Evolutionary conservation across 305 asterid genomes (phyloP).

Genomic region (Solanum hybrid): DNA sequence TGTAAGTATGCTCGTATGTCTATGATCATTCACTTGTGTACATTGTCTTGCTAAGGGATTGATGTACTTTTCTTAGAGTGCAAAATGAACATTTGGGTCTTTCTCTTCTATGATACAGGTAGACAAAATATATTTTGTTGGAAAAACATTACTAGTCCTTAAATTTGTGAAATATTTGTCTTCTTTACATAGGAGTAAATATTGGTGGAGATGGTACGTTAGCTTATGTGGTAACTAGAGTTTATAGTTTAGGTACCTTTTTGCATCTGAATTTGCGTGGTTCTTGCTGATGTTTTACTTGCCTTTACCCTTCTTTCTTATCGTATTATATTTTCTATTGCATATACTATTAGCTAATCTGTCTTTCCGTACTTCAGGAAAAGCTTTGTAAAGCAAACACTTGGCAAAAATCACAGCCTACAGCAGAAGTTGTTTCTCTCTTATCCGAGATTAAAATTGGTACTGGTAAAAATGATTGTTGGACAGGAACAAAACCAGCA

Average conservation of each 20-base stretch:
- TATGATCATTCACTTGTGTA: not conserved
- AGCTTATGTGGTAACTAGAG: not conserved
- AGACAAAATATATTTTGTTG: not conserved
- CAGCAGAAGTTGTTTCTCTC: slow-evolving; percentile 95
- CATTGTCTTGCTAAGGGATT: not conserved
- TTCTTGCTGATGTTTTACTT: not conserved
- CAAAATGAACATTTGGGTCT: not conserved
- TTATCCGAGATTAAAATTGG: slow-evolving; percentile 97
- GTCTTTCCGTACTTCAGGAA: slow-evolving; percentile 44
- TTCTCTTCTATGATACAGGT: not conserved
- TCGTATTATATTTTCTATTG: not conserved
- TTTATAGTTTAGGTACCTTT: not conserved
- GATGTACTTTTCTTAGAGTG: not conserved
- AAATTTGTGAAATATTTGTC: not conserved
- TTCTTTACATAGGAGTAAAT: not conserved
- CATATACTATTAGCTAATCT: not conserved
- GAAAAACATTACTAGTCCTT: not conserved
- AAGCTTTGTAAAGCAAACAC: slow-evolving; percentile 90
- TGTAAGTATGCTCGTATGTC: not conserved
- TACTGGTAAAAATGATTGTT: slow-evolving; percentile 94
- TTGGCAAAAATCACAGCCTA: slow-evolving; percentile 90
- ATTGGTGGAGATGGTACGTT: not conserved
- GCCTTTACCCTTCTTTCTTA: not conserved
- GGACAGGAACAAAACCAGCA: slow-evolving; percentile 94
- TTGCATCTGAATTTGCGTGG: not conserved